Evolutionary conservation across 306 rosid genomes (phyloP), one percentile per base, ranked within the genome.

Genomic region (Castanea mollissima): DNA sequence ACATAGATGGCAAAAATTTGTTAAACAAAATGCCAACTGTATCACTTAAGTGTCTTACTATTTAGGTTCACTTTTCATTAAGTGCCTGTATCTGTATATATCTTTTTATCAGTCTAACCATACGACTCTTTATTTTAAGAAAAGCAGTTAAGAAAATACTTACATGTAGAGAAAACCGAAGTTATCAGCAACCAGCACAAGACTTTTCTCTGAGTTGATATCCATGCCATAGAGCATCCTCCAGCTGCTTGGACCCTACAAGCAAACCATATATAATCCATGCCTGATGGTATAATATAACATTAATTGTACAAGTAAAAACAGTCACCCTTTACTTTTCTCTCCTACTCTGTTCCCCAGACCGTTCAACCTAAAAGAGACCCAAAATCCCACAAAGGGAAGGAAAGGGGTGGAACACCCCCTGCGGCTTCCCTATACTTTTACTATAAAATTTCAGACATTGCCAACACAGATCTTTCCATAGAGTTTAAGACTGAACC

Each of bases 181-280:
- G 86, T 83, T 94, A 84, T 94, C 97, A 67, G 94, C 99, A 76
- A 88, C 97, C 76, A 92, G 90, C 35, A 89, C 92, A 74, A 79
- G 88, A 73, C 91, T 87, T 85, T 82, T 94, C 78, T 94, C 97
- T 34, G 76, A 79, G 90, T 92, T 91, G 65, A 94, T 64, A 85
- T 94, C 99, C 99, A 94, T 94, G 82, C 99, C 99, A 85, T 92
- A 92, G 51, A 92, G 92, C 97, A 94, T 92, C 83, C 86, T 90
- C 95, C 97, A 92, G 55, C 70, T 87, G 76, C 72, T 80, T 69
- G 87, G 92, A 73, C 97, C 97, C 99, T 94, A 77, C 6, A 83
- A 29, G 20, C 64, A 87, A 78, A 49, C 79, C 25, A 38, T 41
- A 75, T 34, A 79, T 67, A 80, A 67, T 8, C 51, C 27, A 35